Percentiles rank a stretch among this genome's conserved stretches.
Evolutionary conservation across 129 eudicot species (phyloP).

Genomic region (Helichrysum umbraculigerum): DNA sequence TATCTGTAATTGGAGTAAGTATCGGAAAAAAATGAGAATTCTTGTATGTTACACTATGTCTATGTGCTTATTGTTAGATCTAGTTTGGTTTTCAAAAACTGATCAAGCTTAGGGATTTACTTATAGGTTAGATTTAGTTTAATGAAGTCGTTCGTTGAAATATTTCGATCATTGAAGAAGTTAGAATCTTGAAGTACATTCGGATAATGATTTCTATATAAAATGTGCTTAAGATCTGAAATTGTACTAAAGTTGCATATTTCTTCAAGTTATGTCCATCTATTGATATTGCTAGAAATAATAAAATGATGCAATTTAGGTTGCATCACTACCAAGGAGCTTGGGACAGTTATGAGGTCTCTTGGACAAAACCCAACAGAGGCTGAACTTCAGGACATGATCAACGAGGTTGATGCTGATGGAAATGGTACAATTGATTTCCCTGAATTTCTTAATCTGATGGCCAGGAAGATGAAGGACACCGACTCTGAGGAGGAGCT

Average conservation of each 20-base stretch:
- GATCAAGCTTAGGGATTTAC: too few relatives aligned
- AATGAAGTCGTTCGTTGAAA: neutral
- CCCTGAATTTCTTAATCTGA: constrained; percentile 77
- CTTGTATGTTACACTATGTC: neutral
- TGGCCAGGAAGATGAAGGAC: constrained; percentile 86
- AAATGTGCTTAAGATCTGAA: constrained; percentile 8
- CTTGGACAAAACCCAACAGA: constrained; percentile 87
- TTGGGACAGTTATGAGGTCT: constrained; percentile 83
- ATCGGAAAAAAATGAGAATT: too few relatives aligned
- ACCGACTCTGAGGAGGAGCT: constrained; percentile 87
- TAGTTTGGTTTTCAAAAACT: neutral
- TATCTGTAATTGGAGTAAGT: neutral
- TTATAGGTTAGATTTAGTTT: too few relatives aligned
- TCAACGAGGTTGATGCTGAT: constrained; percentile 81
- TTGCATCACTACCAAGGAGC: constrained; percentile 82
- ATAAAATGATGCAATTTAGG: constrained; percentile 24
- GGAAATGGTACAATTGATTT: constrained; percentile 81
- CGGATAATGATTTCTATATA: neutral
- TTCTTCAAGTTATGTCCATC: neutral
- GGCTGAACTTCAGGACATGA: constrained; percentile 85
- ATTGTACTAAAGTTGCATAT: neutral
- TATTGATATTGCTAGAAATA: neutral
- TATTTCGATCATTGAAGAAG: neutral
- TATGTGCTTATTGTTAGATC: neutral
- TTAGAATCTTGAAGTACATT: neutral